These are phyloP conservation scores for Ophiocordyceps unilateralis DNA, from an alignment of 2,329 filamentous ascomycete genomes.

Conservation along the genomic window DNA sequence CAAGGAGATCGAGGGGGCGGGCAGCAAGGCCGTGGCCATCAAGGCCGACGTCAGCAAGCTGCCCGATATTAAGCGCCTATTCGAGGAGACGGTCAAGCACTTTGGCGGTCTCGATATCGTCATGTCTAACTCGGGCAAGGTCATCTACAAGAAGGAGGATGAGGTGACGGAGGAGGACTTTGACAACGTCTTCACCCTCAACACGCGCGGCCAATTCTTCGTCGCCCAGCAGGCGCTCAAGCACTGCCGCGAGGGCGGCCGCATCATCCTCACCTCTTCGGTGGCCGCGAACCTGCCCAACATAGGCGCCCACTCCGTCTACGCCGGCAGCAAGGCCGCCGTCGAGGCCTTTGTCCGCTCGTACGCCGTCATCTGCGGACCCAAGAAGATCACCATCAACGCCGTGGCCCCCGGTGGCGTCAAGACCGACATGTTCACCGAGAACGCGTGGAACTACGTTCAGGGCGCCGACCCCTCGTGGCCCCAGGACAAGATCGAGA, in stretches of 20 bases:
- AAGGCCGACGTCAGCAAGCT: constrained; percentile 53
- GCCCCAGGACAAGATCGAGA: constrained; percentile 24
- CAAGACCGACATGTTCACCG: constrained; percentile 45
- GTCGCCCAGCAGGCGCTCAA: constrained; percentile 49
- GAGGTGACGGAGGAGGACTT: constrained; percentile 55
- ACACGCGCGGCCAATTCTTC: constrained; percentile 55
- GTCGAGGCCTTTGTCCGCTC: constrained; percentile 63
- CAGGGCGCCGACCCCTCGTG: constrained; percentile 34
- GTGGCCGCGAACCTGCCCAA: constrained; percentile 13
- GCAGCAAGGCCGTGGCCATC: constrained; percentile 44
- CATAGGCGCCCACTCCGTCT: constrained; percentile 56
- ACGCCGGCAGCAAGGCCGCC: constrained; percentile 59
- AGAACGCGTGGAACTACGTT: constrained; percentile 29
- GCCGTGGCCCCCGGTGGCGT: constrained; percentile 49
- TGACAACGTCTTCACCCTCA: constrained; percentile 53
- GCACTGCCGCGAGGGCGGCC: constrained; percentile 48
- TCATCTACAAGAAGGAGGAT: constrained; percentile 50
- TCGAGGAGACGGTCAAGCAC: constrained; percentile 42
- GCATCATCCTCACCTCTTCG: constrained; percentile 46
- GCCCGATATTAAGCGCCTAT: constrained; percentile 42
- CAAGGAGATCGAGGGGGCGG: constrained; percentile 31
- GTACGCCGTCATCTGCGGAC: constrained; percentile 53
- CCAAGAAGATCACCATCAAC: constrained; percentile 52
- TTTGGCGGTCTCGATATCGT: constrained; percentile 55
- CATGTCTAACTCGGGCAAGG: constrained; percentile 53